Percentiles rank a stretch among this genome's conserved stretches.
phyloP scores from a whole-genome alignment of 495 filamentous ascomycete species.

The Amniculicola lignicola region DNA sequence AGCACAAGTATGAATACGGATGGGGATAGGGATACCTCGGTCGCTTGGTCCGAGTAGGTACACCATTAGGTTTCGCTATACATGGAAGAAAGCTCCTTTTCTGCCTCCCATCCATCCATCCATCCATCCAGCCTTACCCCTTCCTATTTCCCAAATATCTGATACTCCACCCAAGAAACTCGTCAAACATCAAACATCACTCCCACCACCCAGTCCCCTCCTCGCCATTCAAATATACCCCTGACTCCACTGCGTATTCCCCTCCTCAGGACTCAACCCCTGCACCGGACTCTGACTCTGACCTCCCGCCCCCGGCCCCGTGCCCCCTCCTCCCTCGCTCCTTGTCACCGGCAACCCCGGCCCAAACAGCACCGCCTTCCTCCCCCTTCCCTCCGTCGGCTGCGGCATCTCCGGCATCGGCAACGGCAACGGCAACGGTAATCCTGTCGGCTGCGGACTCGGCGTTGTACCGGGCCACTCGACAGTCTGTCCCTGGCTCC shows the following conservation, averaged over 20 bases:
- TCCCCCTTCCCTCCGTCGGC: constrained; percentile 22
- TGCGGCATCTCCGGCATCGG: constrained; percentile 19
- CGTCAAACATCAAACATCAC: not conserved
- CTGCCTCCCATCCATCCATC: too few species aligned
- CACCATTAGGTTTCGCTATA: too few species aligned
- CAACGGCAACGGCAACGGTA: not conserved
- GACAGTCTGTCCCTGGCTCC: too few species aligned
- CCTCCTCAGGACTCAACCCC: not conserved
- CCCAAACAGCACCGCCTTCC: constrained; percentile 22
- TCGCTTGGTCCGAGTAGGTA: too few species aligned
- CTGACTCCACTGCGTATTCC: not conserved
- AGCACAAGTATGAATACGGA: too few species aligned
- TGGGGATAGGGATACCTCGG: too few species aligned
- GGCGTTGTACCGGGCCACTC: too few species aligned
- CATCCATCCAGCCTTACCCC: too few species aligned
- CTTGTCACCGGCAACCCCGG: constrained; percentile 20
- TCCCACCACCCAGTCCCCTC: not conserved
- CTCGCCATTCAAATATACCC: not conserved
- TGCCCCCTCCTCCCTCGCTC: constrained; percentile 17
- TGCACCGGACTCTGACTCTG: not conserved
- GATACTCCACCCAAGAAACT: not conserved
- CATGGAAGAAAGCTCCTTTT: too few species aligned
- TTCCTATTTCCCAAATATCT: too few species aligned
- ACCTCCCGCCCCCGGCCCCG: constrained; percentile 14
- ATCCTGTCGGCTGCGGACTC: not conserved